Base-by-base conservation (phyloP, 306 rosid genomes). In the Trifolium repens region DNA sequence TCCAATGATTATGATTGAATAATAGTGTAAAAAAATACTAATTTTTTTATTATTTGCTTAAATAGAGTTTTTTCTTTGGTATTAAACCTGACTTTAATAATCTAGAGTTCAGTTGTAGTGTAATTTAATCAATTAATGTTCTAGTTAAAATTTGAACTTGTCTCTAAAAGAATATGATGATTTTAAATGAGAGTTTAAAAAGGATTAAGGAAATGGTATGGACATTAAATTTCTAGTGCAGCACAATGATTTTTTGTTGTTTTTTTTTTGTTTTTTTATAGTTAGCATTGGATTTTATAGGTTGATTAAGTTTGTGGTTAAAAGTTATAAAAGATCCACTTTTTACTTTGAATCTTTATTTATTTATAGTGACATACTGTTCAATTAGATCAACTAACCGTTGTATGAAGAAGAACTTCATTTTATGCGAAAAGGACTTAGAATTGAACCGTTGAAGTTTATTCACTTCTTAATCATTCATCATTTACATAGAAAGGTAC, bases 361-460 rank as follows among this genome's bases (percentile, higher is more conserved):
- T 27, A 22, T 14, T 13, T 27, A 3, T 14, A 8, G 9, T 54
- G 66, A 30, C 34, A 30, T 60, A 5, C 42, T 14, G 14, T 63
- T 63, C 16, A 63, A 47, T 63, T 63, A n/a, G 62, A 32, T 53
- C 4, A 15, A 50, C 15, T 68, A 27, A 74, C 53, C 16, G 82
- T 79, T 79, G 24, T 19, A 78, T 70, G 16, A 35, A 78, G 10
- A 30, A 43, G 14, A 53, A 60, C 4, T 50, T 64, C 32, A 17
- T 30, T 54, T 55, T 62, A 1, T 30, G 73, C 26, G 65, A 60
- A 69, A 73, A 42, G 53, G 64, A 47, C 37, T 73, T 67, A 58
- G 43, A 54, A 71, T 71, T 68, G 55, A 74, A 52, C 84, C 87
- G 84, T 84, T 84, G 70, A 46, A 14, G 59, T 15, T 66, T 3